Evolutionary conservation across 2,329 filamentous ascomycete species (phyloP).

Genomic region (Dryadomyces quercivorus): DNA sequence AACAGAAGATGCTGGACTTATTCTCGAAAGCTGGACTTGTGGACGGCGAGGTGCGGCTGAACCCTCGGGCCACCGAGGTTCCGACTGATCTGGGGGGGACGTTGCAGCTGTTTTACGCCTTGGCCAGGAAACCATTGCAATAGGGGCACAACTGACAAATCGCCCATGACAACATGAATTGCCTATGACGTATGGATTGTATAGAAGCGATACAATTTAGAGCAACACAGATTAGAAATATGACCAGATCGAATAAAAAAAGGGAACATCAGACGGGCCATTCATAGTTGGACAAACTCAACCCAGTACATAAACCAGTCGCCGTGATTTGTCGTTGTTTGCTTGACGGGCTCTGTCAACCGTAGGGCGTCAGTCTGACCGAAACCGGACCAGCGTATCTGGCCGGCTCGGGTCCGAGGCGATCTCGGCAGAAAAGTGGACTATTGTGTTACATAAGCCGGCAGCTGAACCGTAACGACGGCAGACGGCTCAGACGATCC

Average conservation of each 20-base stretch:
- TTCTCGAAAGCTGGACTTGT: slow-evolving; percentile 7
- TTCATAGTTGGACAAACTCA: too few relatives aligned
- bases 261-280: too few relatives aligned
- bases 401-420: background rate
- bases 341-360: too few relatives aligned
- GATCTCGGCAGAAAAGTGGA: background rate
- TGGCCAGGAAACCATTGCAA: background rate
- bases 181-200: background rate
- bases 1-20: slow-evolving; percentile 8
- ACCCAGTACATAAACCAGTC: background rate
- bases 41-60: background rate
- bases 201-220: too few relatives aligned
- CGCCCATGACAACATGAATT: too few relatives aligned
- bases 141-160: too few relatives aligned
- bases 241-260: background rate
- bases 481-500: background rate
- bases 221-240: background rate
- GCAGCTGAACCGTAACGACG: too few relatives aligned
- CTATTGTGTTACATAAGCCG: too few relatives aligned
- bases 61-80: background rate
- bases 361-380: background rate
- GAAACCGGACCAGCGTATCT: background rate
- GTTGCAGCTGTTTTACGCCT: background rate
- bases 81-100: background rate
- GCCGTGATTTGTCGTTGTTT: too few relatives aligned